Percentiles rank a stretch among this genome's conserved stretches.
Evolutionary conservation across 495 filamentous ascomycete genomes (phyloP).

Genomic region (Acidiella bohemica): DNA sequence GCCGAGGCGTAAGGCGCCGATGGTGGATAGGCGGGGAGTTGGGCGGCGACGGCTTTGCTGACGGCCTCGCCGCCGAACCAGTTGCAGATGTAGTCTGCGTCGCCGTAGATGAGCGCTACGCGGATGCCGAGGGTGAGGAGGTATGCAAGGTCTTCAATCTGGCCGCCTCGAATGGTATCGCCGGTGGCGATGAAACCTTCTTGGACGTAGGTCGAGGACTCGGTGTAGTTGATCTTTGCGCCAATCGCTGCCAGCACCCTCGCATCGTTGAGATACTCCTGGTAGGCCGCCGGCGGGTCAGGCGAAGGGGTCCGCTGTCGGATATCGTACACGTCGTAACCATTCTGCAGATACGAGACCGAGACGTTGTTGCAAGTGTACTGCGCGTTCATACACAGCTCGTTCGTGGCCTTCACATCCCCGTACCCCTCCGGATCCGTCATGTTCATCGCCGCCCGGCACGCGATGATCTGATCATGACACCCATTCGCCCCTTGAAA

Average conservation of each 20-base stretch:
- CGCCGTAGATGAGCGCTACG: slow-evolving; percentile 28
- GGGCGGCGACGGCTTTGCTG: slow-evolving; percentile 20
- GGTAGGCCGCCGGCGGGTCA: slow-evolving; percentile 24
- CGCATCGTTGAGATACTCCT: slow-evolving; percentile 27
- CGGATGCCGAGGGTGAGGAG: slow-evolving; percentile 23
- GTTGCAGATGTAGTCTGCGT: slow-evolving; percentile 30
- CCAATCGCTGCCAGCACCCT: slow-evolving; percentile 27
- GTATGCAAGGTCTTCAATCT: slow-evolving; percentile 21
- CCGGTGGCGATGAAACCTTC: slow-evolving; percentile 21
- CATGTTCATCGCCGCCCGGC: slow-evolving; percentile 18
- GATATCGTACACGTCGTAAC: slow-evolving; percentile 26
- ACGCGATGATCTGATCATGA: slow-evolving; percentile 16
- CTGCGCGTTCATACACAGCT: slow-evolving; percentile 19
- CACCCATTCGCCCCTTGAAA: slow-evolving; percentile 19
- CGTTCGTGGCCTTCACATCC: slow-evolving; percentile 21
- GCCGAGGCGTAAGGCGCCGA: slow-evolving; percentile 36
- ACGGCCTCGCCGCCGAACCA: slow-evolving; percentile 30
- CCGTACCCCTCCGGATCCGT: slow-evolving; percentile 25
- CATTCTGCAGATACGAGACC: background rate
- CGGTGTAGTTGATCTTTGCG: slow-evolving; percentile 26
- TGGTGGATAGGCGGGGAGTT: slow-evolving; percentile 1
- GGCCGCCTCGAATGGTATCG: slow-evolving; percentile 23
- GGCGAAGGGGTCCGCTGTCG: slow-evolving; percentile 16
- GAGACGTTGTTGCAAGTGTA: slow-evolving; percentile 11
- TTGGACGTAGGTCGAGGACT: slow-evolving; percentile 20